Percentiles rank a stretch among this genome's conserved stretches.
Conservation (phyloP, 495 filamentous ascomycete species). For the Daldinia concentrica region DNA sequence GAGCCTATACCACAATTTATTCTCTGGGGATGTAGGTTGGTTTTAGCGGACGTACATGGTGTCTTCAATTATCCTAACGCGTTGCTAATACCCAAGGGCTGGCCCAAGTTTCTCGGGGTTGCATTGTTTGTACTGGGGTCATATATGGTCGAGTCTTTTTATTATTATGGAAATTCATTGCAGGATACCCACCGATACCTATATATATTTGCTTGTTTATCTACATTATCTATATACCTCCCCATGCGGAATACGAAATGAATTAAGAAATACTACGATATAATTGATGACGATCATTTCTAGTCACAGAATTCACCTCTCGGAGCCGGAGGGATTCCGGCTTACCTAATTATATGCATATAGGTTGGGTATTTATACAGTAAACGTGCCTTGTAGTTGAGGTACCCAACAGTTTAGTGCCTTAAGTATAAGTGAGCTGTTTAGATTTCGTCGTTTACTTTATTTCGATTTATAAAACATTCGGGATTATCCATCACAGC, state of each 20-base stretch:
- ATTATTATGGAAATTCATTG: conserved; percentile 29
- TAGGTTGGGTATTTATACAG: neutral
- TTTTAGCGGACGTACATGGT: conserved; percentile 1
- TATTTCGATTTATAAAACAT: neutral
- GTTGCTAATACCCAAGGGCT: conserved; percentile 5
- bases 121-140: conserved; percentile 9
- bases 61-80: neutral
- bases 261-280: neutral
- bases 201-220: conserved; percentile 23
- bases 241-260: neutral
- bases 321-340: neutral
- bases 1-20: conserved; percentile 1
- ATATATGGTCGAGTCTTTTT: conserved; percentile 28
- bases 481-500: neutral
- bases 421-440: neutral
- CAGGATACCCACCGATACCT: conserved; percentile 34
- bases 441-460: neutral
- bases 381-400: neutral
- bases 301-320: neutral
- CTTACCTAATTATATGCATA: neutral
- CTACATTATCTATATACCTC: neutral
- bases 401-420: neutral
- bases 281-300: neutral
- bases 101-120: conserved; percentile 20
- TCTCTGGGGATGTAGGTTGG: neutral